Evolutionary conservation across 164 flowering plant species (phyloP), one percentile per base, ranked within the genome.

Genomic region (Santalum album): DNA sequence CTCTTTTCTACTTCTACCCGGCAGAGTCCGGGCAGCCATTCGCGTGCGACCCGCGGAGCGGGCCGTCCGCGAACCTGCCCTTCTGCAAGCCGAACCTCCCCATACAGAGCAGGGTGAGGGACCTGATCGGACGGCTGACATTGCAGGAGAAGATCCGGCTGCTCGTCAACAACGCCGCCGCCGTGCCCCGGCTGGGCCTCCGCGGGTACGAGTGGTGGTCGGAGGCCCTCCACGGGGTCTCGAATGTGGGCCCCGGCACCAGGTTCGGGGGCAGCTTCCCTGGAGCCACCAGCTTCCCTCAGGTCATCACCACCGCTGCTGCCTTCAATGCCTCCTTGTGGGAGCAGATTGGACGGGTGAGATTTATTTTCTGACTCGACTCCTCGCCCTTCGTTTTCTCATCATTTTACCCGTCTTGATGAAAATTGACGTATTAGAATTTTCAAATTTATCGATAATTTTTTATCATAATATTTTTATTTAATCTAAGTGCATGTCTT

Each of bases 11-110:
- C 1, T 1, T 12, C 19, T 20, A 32, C 6, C 9, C 1, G 39
- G 58, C 27, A 12, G 57, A 56, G 4, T 55, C 72, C 9, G 68
- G 83, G 6, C 54, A 53, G 15, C 79, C 84, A 0, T 80, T 83
- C 50, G 86, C 86, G 5, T 83, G 89, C 36, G 79, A 80, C 67
- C 82, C 86, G 0, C 7, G 16, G 12, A 65, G 70, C 27, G 74
- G 64, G 29, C 15, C 57, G 49, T 78, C 84, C 3, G 54, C 67
- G 55, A 43, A 21, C 25, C 38, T 73, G 29, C 29, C 22, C 12
- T 25, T 50, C 18, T 49, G 51, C 18, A 49, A 3, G 51, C 27
- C 3, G 26, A 4, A 6, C 27, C 26, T 49, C 15, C 27, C n/a
- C 0, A 46, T 46, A 2, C 23, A 19, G 25, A 2, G 16, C 11